phyloP scores from a whole-genome alignment of 805 yeast species.

The Candida insectalens region DNA sequence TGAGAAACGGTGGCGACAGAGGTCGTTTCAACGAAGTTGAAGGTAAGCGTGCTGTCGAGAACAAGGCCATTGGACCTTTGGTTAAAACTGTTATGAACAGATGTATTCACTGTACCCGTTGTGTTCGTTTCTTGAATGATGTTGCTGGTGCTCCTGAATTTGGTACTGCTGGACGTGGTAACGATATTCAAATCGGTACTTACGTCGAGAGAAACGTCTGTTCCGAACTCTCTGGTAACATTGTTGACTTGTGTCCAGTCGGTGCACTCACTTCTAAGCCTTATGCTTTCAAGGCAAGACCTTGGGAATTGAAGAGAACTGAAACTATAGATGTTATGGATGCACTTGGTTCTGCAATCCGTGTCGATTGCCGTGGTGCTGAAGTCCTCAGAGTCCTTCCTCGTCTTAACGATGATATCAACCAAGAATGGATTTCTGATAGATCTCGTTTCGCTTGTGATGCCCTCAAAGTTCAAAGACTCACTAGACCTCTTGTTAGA shows the following conservation, averaged over 20 bases:
- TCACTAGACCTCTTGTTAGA: conserved; percentile 71
- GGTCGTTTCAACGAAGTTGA: conserved; percentile 75
- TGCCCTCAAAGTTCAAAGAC: conserved; percentile 77
- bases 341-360: conserved; percentile 71
- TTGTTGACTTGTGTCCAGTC: conserved; percentile 83
- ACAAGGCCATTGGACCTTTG: conserved; percentile 83
- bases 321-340: conserved; percentile 81
- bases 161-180: conserved; percentile 85
- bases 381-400: conserved; percentile 85
- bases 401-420: conserved; percentile 74
- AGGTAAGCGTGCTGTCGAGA: conserved; percentile 86
- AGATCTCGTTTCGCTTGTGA: conserved; percentile 80
- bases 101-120: conserved; percentile 87
- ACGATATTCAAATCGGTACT: conserved; percentile 87
- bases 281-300: conserved; percentile 85
- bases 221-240: conserved; percentile 79
- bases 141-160: conserved; percentile 90
- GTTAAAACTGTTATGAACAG: conserved; percentile 88
- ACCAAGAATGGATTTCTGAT: conserved; percentile 89
- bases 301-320: conserved; percentile 88
- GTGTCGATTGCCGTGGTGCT: conserved; percentile 81
- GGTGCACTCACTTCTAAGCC: conserved; percentile 89
- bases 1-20: conserved; percentile 77
- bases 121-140: conserved; percentile 83
- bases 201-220: conserved; percentile 78